These are phyloP conservation scores for Nakazawaea siamensis DNA, from an alignment of 805 yeast genomes.

Conservation along the genomic window DNA sequence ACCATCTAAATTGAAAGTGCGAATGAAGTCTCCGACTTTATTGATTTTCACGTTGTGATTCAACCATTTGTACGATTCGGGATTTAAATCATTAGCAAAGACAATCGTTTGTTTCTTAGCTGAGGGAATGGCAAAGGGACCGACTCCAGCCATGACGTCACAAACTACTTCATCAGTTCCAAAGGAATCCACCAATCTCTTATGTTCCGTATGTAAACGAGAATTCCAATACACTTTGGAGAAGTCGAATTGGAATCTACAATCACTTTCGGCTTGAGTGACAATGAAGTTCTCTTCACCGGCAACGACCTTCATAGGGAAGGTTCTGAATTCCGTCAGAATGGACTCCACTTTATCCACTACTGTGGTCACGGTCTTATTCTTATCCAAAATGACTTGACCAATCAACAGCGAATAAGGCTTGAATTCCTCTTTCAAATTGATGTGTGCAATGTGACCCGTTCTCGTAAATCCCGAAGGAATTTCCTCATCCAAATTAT, in stretches of 20 bases:
- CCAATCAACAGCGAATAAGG: slow-evolving; percentile 81
- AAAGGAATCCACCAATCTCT: slow-evolving; percentile 51
- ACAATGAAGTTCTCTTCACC: slow-evolving; percentile 73
- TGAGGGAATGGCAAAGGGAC: slow-evolving; percentile 96
- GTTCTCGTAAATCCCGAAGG: slow-evolving; percentile 91
- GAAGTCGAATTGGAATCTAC: slow-evolving; percentile 82
- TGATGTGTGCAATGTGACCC: slow-evolving; percentile 94
- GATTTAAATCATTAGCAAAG: slow-evolving; percentile 90
- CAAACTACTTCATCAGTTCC: slow-evolving; percentile 73
- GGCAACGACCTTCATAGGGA: slow-evolving; percentile 88
- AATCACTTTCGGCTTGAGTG: slow-evolving; percentile 81
- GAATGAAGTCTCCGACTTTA: slow-evolving; percentile 51
- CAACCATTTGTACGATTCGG: slow-evolving; percentile 71
- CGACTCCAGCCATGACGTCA: slow-evolving; percentile 98
- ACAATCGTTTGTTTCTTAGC: slow-evolving; percentile 76
- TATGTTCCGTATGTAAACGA: slow-evolving; percentile 89
- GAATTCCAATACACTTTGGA: slow-evolving; percentile 97
- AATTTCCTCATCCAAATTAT: slow-evolving; percentile 53
- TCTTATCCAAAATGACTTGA: slow-evolving; percentile 82
- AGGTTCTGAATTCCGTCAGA: slow-evolving; percentile 83
- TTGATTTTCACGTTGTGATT: slow-evolving; percentile 55
- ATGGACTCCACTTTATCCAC: slow-evolving; percentile 88
- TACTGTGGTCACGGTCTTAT: slow-evolving; percentile 73
- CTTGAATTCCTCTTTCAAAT: slow-evolving; percentile 74
- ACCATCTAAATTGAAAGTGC: slow-evolving; percentile 72